Evolutionary conservation across 2,329 filamentous ascomycete genomes (phyloP).

Genomic region (Dactylellina haptotyla): DNA sequence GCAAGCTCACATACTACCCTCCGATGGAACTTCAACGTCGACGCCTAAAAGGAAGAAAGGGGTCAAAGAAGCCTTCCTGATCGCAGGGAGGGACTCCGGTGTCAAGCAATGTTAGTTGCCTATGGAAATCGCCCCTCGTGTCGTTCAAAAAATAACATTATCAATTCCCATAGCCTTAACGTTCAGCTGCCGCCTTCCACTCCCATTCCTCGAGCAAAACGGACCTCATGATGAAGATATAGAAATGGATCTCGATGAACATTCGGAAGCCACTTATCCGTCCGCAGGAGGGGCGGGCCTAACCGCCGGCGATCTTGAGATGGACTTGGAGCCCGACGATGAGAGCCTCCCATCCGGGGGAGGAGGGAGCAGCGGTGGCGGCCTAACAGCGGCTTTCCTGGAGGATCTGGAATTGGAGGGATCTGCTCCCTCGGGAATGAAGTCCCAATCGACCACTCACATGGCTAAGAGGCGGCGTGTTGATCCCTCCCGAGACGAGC

Average conservation of each 20-base stretch:
- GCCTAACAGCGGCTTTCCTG: constrained; percentile 23
- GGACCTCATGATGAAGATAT: constrained; percentile 41
- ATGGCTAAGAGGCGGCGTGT: constrained; percentile 30
- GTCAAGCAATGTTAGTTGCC: constrained; percentile 35
- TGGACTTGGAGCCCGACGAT: constrained; percentile 12
- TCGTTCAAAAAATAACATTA: background rate
- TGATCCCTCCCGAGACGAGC: background rate
- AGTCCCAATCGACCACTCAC: constrained; percentile 4
- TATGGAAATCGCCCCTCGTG: background rate
- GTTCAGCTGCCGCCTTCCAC: constrained; percentile 16
- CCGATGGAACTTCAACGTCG: background rate
- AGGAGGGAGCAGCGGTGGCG: background rate
- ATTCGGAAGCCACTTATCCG: background rate
- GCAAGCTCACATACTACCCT: constrained; percentile 23
- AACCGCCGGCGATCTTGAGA: constrained; percentile 31
- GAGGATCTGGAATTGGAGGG: constrained; percentile 12
- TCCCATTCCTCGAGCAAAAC: constrained; percentile 47
- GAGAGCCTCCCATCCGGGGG: background rate
- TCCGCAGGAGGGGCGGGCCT: background rate
- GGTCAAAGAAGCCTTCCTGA: constrained; percentile 40
- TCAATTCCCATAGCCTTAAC: constrained; percentile 12
- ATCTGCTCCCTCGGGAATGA: background rate
- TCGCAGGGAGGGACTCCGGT: constrained; percentile 22
- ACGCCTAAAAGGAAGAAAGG: background rate
- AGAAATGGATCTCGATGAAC: constrained; percentile 7